Evolutionary conservation across 768 basidiomycete species (phyloP), one percentile per base, ranked within the genome.

Genomic region (Tylopilus balloui): DNA sequence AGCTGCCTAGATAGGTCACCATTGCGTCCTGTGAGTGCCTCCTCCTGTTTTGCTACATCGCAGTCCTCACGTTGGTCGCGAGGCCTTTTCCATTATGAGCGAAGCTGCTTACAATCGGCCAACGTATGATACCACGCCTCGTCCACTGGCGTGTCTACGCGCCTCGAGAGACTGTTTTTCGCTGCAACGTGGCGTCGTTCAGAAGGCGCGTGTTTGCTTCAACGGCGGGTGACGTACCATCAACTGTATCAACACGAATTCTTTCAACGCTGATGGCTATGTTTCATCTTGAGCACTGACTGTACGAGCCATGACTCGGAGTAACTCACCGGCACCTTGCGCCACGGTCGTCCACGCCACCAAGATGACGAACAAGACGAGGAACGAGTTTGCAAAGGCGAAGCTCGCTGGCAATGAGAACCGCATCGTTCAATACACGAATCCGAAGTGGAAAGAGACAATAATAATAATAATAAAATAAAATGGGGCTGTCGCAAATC

Each of bases 291-390:
- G 4, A 54, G 37, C 19, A 23, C 21, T 5, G n/a, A 38, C 8
- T 13, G 6, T 9, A 23, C 20, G n/a, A 10, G 14, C 13, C 39
- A 20, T 17, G 24, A 4, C 24, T n/a, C n/a, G n/a, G 32, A 32
- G 4, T 10, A 7, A 47, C 54, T 53, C n/a, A 60, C 58, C 42
- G 6, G 42, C 54, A 25, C 54, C 39, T 25, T 36, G 58, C 3
- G 6, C 59, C 37, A 50, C 45, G 14, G 42, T 3, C 1, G 34
- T 28, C 43, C 54, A 59, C 1, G 23, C 27, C 27, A 46, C 29
- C n/a, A 57, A n/a, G 40, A 44, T 12, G 31, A 43, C 20, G 10
- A 10, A 42, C 1, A 15, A 21, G 21, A 34, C 14, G 28, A 43
- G 8, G 4, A 52, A 36, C n/a, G 47, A 7, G 3, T 10, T 36